Conservation (phyloP, 352 stramenopile species). For the Blastocystis hominis region DNA sequence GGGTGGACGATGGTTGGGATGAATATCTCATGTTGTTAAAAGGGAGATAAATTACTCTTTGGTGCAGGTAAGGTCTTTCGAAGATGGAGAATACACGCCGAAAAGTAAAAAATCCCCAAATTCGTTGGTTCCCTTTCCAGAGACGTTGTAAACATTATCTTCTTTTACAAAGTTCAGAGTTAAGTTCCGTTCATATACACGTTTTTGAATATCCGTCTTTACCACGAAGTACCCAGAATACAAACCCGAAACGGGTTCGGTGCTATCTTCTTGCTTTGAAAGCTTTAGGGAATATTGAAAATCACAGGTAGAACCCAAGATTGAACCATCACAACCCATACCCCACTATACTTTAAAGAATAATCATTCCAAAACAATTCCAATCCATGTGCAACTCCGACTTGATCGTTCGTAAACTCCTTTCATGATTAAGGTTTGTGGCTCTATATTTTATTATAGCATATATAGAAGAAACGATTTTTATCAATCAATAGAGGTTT, state of each 20-base stretch:
- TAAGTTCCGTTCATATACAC: slow-evolving; percentile 23
- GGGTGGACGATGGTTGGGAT: background rate
- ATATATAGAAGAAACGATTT: background rate
- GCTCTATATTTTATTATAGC: background rate
- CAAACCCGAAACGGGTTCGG: background rate
- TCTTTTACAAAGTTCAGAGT: background rate
- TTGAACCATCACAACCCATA: slow-evolving; percentile 1
- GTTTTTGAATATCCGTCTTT: background rate
- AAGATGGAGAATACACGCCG: background rate
- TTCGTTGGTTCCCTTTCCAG: slow-evolving; percentile 38
- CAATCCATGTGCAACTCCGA: background rate
- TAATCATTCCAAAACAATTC: background rate
- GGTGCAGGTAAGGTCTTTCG: slow-evolving; percentile 29
- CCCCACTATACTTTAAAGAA: slow-evolving; percentile 12
- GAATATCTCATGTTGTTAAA: background rate
- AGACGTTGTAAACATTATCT: background rate
- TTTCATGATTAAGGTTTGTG: background rate
- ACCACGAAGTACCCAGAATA: slow-evolving; percentile 40
- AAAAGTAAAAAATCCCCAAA: slow-evolving; percentile 10
- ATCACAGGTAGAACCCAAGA: slow-evolving; percentile 38
- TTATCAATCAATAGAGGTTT: background rate
- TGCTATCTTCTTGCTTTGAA: background rate
- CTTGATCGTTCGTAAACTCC: slow-evolving; percentile 14
- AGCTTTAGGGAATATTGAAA: background rate
- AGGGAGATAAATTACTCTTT: background rate